Evolutionary conservation across 2,329 filamentous ascomycete species (phyloP), one percentile per base, ranked within the genome.

Genomic region (Trichoderma aggressivum): DNA sequence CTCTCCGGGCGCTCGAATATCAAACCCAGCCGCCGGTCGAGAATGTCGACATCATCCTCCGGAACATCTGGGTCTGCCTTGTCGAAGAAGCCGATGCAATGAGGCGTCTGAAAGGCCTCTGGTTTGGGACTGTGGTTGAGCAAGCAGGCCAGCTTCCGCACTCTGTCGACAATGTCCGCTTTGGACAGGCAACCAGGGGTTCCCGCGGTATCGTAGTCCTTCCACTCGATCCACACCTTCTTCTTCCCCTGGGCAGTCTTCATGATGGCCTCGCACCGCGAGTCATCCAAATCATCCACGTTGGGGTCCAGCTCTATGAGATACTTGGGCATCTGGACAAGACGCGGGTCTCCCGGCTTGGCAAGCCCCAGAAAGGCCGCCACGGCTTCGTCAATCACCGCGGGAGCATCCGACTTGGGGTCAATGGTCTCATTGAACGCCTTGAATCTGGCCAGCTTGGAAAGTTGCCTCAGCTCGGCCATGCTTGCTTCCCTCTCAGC

Each of bases 71-170:
- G 76, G n/a, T 81, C 78, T 10, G 78, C 80, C 73, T 85, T 84
- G 75, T 86, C 81, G 58, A 86, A 86, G 75, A 84, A 87, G 7
- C 85, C 86, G 0, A 87, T 77, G 70, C 86, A 87, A 56, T 84
- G 82, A 3, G 85, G 85, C 4, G 84, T 84, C 16, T 84, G 78
- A 72, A 87, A 87, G 0, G 83, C 82, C 61, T 84, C 81, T 1
- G 84, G 84, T 61, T 86, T 86, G 2, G 84, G 82, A 6, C 76
- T 80, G 72, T 85, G 82, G 70, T 85, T 82, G 7, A 87, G 79
- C 21, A 87, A 75, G 5, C 82, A 81, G n/a, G 84, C 84, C 7
- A 87, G 79, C 72, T 84, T 84, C n/a, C 80, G 78, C 2, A 86
- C 82, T 26, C 84, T 77, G 36, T 84, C 81, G 26, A 84, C 74